Evolutionary conservation across 1,284 basidiomycete genomes (phyloP).

Genomic region (Leccinum subrobustum): DNA sequence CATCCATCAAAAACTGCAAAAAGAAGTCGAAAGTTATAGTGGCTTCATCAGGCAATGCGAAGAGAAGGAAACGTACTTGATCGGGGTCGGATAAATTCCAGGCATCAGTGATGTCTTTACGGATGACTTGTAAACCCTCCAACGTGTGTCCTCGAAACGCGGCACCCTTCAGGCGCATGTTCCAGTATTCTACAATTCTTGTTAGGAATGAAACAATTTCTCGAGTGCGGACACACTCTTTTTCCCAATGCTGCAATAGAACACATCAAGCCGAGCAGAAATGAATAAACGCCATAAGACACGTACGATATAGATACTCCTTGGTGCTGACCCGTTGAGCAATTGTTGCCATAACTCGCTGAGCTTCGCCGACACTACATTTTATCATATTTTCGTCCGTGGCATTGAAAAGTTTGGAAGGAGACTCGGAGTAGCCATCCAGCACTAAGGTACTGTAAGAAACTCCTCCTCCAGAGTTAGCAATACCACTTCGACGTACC

Average conservation of each 20-base stretch:
- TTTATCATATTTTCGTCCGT: constrained; percentile 6
- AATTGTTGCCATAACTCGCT: constrained; percentile 6
- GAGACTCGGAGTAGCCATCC: not conserved
- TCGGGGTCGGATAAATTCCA: constrained; percentile 33
- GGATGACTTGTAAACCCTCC: constrained; percentile 23
- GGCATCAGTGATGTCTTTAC: constrained; percentile 23
- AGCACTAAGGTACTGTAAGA: too few species aligned
- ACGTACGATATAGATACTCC: constrained; percentile 19
- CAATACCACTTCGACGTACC: too few species aligned
- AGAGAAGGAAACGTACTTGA: constrained; percentile 11
- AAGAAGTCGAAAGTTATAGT: not conserved
- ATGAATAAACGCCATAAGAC: not conserved
- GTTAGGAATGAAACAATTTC: not conserved
- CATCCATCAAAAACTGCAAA: constrained; percentile 13
- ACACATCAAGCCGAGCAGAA: not conserved
- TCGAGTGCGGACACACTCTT: constrained; percentile 13
- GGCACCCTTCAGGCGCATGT: constrained; percentile 21
- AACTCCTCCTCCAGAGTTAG: too few species aligned
- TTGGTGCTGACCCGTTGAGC: constrained; percentile 24
- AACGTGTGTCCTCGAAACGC: constrained; percentile 20
- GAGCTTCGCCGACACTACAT: constrained; percentile 5
- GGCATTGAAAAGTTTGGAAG: constrained; percentile 4
- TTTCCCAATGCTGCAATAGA: constrained; percentile 23
- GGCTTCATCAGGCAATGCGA: not conserved
- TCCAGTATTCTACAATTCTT: constrained; percentile 30